Evolutionary conservation across 306 rosid genomes (phyloP).

Genomic region (Rubus idaeus): DNA sequence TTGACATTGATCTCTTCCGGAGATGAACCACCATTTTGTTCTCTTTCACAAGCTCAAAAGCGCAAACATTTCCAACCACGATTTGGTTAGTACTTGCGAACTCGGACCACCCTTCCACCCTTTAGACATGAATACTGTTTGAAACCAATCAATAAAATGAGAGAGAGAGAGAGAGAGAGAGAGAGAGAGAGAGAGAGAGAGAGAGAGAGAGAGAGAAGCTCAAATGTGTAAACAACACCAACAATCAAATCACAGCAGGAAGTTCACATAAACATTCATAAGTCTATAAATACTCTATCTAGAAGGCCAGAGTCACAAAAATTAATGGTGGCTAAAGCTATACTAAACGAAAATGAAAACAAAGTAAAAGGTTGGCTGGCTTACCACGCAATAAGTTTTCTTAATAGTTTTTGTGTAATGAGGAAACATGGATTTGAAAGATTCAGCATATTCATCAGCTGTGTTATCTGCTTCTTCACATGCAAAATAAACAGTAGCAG

Average conservation of each 20-base stretch:
- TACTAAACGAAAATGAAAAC: not conserved
- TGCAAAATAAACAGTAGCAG: not conserved
- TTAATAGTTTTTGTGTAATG: not conserved
- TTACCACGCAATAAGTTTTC: not conserved
- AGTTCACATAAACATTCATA: not conserved
- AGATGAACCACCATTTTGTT: not conserved
- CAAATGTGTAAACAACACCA: not conserved
- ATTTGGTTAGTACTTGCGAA: not conserved
- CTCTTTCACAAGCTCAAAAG: not conserved
- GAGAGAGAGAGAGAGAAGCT: not conserved
- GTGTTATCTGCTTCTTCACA: not conserved
- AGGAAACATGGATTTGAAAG: conserved; percentile 10
- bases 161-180: no score
- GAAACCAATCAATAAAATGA: no score
- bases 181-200: no score
- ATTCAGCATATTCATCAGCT: not conserved
- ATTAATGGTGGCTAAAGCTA: no score
- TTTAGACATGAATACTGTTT: not conserved
- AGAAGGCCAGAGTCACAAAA: no score
- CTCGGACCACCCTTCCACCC: not conserved
- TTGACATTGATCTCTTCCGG: not conserved
- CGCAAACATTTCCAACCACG: not conserved
- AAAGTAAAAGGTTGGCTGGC: not conserved
- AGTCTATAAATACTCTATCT: not conserved
- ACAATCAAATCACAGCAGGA: not conserved